Evolutionary conservation across 371 early-diverging fungal genomes (phyloP), one percentile per base, ranked within the genome.

Genomic region (Mucor circinelloides): DNA sequence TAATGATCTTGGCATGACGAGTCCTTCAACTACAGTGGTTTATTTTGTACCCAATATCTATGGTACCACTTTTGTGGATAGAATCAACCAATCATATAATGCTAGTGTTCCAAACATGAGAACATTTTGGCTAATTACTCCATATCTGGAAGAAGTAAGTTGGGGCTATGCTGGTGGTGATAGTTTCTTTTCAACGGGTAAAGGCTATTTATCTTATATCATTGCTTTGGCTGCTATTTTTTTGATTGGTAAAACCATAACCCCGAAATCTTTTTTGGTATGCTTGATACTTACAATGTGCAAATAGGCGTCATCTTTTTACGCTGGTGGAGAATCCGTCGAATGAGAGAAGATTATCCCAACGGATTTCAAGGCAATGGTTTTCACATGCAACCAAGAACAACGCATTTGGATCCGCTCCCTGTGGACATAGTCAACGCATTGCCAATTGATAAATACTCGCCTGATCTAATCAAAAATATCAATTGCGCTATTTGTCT

Each of bases 261-360:
- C 17, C 44, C 44, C 6, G 13, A 54, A 19, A 44, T 13, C 28
- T 21, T 21, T n/a, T 6, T 21, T 10, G 7, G 23, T 13, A 12
- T 28, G 19, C n/a, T n/a, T 46, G n/a, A 13, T 46, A 19, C 17
- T 21, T 19, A 46, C 4, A 17, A 23, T 9, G 25, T 25, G 4
- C 23, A 50, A n/a, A 9, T 55, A 77, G 81, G 71, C 38, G 63
- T 79, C 10, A 66, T 83, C 28, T 60, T 83, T 25, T 58, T 80
- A 9, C 64, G 83, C 31, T 83, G 83, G 83, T 83, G 79, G 75
- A 73, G 73, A 58, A 50, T 77, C 17, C 67, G 78, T n/a, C 68
- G 72, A 54, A 42, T 75, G 57, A 68, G 79, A 31, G 60, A 59
- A 30, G 63, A 67, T 12, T 30, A 54, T 52, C 28, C 42, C 4